Evolutionary conservation across 441 rosid species (phyloP).

Genomic region (Syzygium syzygioides): DNA sequence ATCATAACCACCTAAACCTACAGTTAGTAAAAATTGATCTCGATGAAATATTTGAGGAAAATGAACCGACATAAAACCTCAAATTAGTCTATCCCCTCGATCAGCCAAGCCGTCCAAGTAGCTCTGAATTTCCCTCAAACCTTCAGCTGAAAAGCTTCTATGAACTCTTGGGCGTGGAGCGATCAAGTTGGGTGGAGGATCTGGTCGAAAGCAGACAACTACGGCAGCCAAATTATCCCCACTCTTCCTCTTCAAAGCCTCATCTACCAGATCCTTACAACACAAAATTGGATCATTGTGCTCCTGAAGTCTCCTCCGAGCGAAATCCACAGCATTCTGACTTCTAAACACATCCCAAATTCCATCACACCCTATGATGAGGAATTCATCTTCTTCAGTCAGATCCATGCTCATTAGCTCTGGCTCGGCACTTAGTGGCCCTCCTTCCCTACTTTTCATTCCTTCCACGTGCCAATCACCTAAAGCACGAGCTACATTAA

Average conservation of each 20-base stretch:
- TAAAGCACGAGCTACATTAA: constrained; percentile 75
- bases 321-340: constrained; percentile 88
- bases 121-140: constrained; percentile 66
- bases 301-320: constrained; percentile 73
- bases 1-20: neutral
- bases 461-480: constrained; percentile 92
- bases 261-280: constrained; percentile 66
- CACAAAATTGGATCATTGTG: constrained; percentile 76
- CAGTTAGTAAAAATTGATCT: neutral
- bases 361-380: constrained; percentile 80
- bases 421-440: constrained; percentile 85
- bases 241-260: constrained; percentile 86
- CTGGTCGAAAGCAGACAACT: constrained; percentile 67
- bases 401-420: constrained; percentile 54
- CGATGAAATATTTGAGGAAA: neutral
- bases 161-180: constrained; percentile 68
- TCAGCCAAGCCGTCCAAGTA: constrained; percentile 46
- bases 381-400: constrained; percentile 74
- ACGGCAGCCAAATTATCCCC: constrained; percentile 71
- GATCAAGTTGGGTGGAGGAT: constrained; percentile 59
- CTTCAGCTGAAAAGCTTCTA: constrained; percentile 68
- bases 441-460: constrained; percentile 52
- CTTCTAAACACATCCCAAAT: constrained; percentile 87
- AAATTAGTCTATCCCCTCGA: constrained; percentile 20
- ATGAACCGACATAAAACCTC: neutral